Percentiles rank a stretch among this genome's conserved stretches.
phyloP scores from a whole-genome alignment of 495 filamentous ascomycete genomes.

The Neurospora discreta region DNA sequence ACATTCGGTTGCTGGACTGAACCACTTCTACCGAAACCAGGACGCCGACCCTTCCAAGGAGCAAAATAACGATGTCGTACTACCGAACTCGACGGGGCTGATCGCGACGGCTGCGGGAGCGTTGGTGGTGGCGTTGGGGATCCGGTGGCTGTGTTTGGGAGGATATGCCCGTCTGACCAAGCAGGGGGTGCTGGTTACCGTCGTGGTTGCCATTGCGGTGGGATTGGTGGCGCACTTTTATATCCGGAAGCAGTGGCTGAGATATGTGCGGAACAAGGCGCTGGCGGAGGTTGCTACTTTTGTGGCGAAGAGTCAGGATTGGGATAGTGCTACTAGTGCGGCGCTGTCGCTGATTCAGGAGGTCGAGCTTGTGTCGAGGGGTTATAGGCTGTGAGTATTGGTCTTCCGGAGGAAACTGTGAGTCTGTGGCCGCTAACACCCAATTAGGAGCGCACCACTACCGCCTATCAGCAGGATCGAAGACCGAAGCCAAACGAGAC shows the following conservation, averaged over 20 bases:
- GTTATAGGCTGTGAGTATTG: slow-evolving; percentile 72
- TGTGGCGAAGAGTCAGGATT: slow-evolving; percentile 65
- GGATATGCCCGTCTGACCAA: slow-evolving; percentile 36
- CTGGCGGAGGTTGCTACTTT: slow-evolving; percentile 63
- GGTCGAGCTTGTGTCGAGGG: slow-evolving; percentile 88
- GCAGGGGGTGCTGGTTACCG: slow-evolving; percentile 31
- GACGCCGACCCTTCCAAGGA: neutral
- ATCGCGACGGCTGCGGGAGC: slow-evolving; percentile 41
- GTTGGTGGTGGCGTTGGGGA: slow-evolving; percentile 60
- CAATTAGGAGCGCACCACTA: slow-evolving; percentile 63
- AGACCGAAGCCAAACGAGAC: slow-evolving; percentile 61
- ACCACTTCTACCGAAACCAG: slow-evolving; percentile 6
- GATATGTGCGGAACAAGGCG: slow-evolving; percentile 68
- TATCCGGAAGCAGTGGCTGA: slow-evolving; percentile 71
- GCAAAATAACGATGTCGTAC: neutral
- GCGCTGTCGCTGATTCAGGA: slow-evolving; percentile 86
- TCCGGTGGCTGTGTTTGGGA: slow-evolving; percentile 52
- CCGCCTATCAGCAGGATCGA: slow-evolving; percentile 78
- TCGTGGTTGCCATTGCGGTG: slow-evolving; percentile 44
- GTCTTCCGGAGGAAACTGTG: neutral
- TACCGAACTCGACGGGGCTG: slow-evolving; percentile 30
- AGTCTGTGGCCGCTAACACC: slow-evolving; percentile 29
- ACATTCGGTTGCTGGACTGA: slow-evolving; percentile 30
- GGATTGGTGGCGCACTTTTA: slow-evolving; percentile 57
- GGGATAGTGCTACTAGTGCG: slow-evolving; percentile 69